Evolutionary conservation across 2,329 filamentous ascomycete species (phyloP), one percentile per base, ranked within the genome.

Genomic region (Xylariaceae sp.): DNA sequence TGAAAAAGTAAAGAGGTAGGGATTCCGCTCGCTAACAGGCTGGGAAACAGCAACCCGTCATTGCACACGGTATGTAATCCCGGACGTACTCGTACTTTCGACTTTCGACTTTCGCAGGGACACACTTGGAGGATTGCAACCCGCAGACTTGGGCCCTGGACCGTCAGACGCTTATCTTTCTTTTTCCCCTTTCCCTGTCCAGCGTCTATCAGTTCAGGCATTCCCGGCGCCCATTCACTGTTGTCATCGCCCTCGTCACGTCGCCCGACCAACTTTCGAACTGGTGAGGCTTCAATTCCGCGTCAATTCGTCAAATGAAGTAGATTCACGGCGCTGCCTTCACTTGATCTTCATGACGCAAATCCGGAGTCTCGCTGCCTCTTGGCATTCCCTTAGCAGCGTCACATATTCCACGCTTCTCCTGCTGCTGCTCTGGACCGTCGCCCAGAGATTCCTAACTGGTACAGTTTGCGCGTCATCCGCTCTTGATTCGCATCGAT

Each of bases 381-480:
- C 63, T 56, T 66, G 63, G 65, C 63, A 64, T 56, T 53, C 64
- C 57, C 56, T 65, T 42, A 64, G 59, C 59, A 63, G 63, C 57
- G 62, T 64, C 53, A 66, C 59, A 11, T 65, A 62, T 48, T 63
- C 63, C 11, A 59, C 63, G 10, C 55, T 66, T 35, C 58, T 66
- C 49, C 52, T 65, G 10, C 51, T 65, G 30, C 55, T 65, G 47
- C 61, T 65, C 51, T 63, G 60, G 61, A 63, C 62, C 2, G 49
- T 53, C 35, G 51, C 54, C 50, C 65, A 64, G 57, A 66, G 62
- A 15, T 62, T 64, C 56, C 58, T 64, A 55, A 39, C 47, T 42
- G 63, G 65, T 66, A 63, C 51, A 15, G 42, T 48, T 44, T 34
- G 44, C 47, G 51, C 51, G 30, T 56, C 18, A 39, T 18, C 18